Evolutionary conservation across 495 filamentous ascomycete genomes (phyloP).

Genomic region (Cercophora sp.): DNA sequence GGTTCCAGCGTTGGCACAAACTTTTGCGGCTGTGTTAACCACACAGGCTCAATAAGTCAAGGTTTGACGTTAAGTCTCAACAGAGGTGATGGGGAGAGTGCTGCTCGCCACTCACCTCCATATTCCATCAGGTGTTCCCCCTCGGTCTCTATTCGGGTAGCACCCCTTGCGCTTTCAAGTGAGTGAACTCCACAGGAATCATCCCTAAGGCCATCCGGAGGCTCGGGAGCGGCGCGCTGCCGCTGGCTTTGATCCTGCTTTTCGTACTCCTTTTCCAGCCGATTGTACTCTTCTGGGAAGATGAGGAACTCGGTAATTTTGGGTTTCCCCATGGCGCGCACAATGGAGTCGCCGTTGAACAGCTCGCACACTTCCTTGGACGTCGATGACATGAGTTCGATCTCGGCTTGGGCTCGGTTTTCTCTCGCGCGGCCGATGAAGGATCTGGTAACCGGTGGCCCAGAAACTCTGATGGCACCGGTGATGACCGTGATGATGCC

Average conservation of each 20-base stretch:
- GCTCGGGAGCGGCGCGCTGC: neutral
- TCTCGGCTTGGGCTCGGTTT: neutral
- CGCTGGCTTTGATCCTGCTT: neutral
- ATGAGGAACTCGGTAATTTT: neutral
- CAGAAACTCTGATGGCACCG: conserved; percentile 49
- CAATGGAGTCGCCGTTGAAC: neutral
- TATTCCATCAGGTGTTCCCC: neutral
- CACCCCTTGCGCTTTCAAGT: neutral
- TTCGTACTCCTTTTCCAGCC: neutral
- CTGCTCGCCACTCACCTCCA: neutral
- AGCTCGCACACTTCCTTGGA: neutral
- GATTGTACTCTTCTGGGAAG: neutral
- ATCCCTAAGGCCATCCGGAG: no score
- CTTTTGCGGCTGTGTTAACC: no score
- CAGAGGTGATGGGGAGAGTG: no score
- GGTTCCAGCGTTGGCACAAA: no score
- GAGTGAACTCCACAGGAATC: neutral
- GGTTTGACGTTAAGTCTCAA: no score
- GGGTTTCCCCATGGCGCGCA: neutral
- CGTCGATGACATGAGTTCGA: conserved; percentile 2
- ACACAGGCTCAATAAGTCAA: no score
- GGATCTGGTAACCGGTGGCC: conserved; percentile 13
- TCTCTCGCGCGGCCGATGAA: neutral
- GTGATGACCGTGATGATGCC: conserved; percentile 54
- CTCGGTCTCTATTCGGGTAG: neutral